These are phyloP conservation scores for Meripilus lineatus DNA, from an alignment of 1,284 basidiomycete species.

Conservation along the genomic window DNA sequence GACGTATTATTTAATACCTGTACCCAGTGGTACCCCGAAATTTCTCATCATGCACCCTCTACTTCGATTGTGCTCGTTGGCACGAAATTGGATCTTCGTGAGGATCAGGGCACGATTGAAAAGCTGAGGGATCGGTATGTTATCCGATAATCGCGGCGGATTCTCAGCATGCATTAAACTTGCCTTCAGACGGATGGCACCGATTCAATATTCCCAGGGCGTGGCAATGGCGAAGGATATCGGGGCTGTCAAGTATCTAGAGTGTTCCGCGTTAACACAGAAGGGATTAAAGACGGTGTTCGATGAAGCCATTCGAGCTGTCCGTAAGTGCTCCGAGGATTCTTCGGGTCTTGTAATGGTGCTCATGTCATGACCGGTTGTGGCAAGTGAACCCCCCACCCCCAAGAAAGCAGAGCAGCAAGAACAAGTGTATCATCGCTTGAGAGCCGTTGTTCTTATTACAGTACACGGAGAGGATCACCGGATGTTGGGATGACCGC, in stretches of 20 bases:
- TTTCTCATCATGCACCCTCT: constrained; percentile 93
- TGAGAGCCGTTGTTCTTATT: constrained; percentile 30
- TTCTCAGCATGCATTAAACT: neutral
- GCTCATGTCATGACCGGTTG: constrained; percentile 12
- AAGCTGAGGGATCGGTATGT: constrained; percentile 86
- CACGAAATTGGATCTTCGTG: constrained; percentile 96
- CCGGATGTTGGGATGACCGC: constrained; percentile 12
- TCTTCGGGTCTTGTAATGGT: constrained; percentile 4
- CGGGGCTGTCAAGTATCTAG: constrained; percentile 92
- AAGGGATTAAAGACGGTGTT: constrained; percentile 97
- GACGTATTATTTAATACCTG: constrained; percentile 9
- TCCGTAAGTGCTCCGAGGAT: constrained; percentile 56
- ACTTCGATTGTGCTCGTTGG: constrained; percentile 95
- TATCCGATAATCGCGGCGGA: neutral
- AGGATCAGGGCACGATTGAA: constrained; percentile 88
- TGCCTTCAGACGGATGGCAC: constrained; percentile 77
- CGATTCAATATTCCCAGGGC: constrained; percentile 90
- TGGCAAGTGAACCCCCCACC: constrained; percentile 72
- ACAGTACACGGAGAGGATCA: constrained; percentile 6
- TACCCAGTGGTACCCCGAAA: constrained; percentile 90
- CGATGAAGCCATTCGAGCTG: constrained; percentile 92
- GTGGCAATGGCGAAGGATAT: constrained; percentile 92
- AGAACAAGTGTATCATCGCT: constrained; percentile 64
- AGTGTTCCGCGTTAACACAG: constrained; percentile 97
- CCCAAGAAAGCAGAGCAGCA: constrained; percentile 43